phyloP scores from a whole-genome alignment of 176 grass and related monocot genomes.

The Ensete glaucum region DNA sequence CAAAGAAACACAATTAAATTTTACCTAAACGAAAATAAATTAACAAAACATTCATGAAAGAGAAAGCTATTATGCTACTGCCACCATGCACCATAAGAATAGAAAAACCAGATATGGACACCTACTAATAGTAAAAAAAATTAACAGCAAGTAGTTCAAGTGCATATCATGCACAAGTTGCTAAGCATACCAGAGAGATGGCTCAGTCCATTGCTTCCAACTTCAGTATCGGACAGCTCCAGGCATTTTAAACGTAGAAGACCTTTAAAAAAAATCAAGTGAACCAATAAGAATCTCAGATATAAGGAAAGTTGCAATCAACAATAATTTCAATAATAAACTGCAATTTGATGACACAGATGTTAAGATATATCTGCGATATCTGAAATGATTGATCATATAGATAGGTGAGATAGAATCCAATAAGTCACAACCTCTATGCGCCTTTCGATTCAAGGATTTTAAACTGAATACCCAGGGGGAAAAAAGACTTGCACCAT shows the following conservation, averaged over 20 bases:
- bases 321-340: neutral
- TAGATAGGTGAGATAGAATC: too few species aligned
- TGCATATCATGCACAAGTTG: neutral
- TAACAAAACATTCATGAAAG: too few species aligned
- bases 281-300: constrained; percentile 7
- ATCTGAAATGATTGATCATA: too few species aligned
- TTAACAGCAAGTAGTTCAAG: neutral
- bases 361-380: too few species aligned
- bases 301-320: neutral
- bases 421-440: too few species aligned
- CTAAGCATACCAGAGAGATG: constrained; percentile 57
- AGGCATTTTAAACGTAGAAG: constrained; percentile 63
- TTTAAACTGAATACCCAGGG: too few species aligned
- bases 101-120: neutral
- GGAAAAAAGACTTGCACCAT: too few species aligned
- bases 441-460: too few species aligned
- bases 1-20: too few species aligned
- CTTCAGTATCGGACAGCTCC: constrained; percentile 80
- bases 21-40: too few species aligned
- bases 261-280: constrained; percentile 32
- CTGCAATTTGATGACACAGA: too few species aligned
- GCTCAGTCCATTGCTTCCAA: constrained; percentile 75
- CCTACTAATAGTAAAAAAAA: neutral
- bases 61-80: neutral
- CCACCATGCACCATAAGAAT: neutral